These are phyloP conservation scores for Pseudevernia furfuracea DNA, from an alignment of 495 filamentous ascomycete species.

Conservation along the genomic window DNA sequence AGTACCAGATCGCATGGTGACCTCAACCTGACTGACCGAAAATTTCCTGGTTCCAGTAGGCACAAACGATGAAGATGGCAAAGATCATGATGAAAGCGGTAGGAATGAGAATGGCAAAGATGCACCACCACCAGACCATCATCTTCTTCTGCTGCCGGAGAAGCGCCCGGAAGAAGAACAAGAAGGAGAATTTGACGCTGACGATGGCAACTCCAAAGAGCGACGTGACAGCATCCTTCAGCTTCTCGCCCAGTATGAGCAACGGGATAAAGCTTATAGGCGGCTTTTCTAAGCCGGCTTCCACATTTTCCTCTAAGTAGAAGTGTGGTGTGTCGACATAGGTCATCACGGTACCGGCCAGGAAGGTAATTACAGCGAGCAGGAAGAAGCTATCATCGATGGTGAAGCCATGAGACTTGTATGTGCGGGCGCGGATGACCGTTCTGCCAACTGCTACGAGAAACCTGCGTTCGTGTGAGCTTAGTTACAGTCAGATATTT, in stretches of 20 bases:
- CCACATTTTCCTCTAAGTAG: background rate
- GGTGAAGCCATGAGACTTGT: conserved; percentile 8
- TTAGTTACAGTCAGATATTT: background rate
- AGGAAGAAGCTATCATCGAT: conserved; percentile 17
- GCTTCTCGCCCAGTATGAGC: background rate
- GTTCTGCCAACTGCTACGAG: conserved; percentile 4
- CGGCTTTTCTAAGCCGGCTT: background rate
- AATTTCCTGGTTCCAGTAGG: background rate
- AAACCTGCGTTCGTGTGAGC: background rate
- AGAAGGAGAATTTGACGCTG: conserved; percentile 18
- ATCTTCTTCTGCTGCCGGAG: conserved; percentile 6
- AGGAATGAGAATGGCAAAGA: background rate
- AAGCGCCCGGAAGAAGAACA: conserved; percentile 16
- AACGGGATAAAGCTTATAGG: background rate
- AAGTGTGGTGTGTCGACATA: background rate
- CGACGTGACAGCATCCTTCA: background rate
- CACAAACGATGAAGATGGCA: background rate
- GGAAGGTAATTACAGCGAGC: conserved; percentile 4
- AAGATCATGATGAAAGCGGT: background rate
- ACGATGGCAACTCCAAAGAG: conserved; percentile 11
- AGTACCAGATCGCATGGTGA: background rate
- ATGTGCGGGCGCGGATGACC: background rate
- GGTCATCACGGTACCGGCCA: background rate
- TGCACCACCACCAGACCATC: conserved; percentile 9
- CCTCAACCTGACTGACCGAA: background rate